Conservation (phyloP, 371 early-diverging fungal genomes). For the Dinochytrium kinnereticum region DNA sequence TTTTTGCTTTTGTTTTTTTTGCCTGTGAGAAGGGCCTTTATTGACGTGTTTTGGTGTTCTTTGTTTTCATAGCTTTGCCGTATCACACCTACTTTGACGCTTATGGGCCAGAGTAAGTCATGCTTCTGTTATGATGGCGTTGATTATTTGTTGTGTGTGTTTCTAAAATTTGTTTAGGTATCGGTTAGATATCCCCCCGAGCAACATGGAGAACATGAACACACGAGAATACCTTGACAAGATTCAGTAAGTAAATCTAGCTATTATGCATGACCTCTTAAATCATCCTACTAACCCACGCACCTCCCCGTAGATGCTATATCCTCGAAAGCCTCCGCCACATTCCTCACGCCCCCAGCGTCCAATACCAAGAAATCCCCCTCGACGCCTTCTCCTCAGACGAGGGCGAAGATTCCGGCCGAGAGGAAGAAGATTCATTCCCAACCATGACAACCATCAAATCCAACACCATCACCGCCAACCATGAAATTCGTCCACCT, state of each 20-base stretch:
- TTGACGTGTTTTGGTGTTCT: not conserved
- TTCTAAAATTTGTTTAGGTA: slow-evolving; percentile 62
- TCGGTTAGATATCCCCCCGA: slow-evolving; percentile 88
- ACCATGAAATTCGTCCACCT: not conserved
- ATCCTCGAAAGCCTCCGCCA: slow-evolving; percentile 89
- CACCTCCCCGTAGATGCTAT: slow-evolving; percentile 53
- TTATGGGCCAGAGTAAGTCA: slow-evolving; percentile 14
- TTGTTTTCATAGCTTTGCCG: slow-evolving; percentile 8
- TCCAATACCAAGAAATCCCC: slow-evolving; percentile 61
- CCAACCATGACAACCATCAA: slow-evolving; percentile 4
- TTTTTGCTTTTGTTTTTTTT: not conserved
- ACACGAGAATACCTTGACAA: slow-evolving; percentile 88
- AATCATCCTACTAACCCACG: not conserved
- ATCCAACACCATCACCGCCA: not conserved
- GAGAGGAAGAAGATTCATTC: not conserved
- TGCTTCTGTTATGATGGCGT: not conserved
- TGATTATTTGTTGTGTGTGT: not conserved
- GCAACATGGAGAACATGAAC: slow-evolving; percentile 97
- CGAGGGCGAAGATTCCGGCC: slow-evolving; percentile 37
- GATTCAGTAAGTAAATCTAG: slow-evolving; percentile 70
- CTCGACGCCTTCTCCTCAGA: slow-evolving; percentile 52
- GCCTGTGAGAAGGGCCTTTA: not conserved
- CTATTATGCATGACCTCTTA: slow-evolving; percentile 1
- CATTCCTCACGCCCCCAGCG: slow-evolving; percentile 93
- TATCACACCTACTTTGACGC: slow-evolving; percentile 11